A percentile compares a stretch with the other conserved stretches of the same genome.
phyloP scores from a whole-genome alignment of 331 rosid species.

The Telfairia occidentalis region DNA sequence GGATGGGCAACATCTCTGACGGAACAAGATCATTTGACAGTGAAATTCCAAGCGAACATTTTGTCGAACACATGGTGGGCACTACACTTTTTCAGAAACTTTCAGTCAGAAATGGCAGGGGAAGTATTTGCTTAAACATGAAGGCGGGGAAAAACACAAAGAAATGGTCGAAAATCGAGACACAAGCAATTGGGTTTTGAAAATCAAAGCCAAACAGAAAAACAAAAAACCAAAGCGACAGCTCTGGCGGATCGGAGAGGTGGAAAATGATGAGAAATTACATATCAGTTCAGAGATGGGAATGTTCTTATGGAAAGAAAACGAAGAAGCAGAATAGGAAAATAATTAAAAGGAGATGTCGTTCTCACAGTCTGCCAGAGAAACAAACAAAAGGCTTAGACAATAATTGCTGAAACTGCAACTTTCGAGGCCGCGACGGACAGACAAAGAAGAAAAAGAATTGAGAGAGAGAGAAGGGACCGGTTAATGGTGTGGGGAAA shows the following conservation, averaged over 20 bases:
- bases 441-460: background rate
- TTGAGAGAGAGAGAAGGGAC: background rate
- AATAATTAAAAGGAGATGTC: background rate
- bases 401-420: constrained; percentile 6
- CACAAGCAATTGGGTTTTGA: background rate
- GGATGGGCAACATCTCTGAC: background rate
- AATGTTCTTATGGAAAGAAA: background rate
- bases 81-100: background rate
- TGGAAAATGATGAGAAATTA: background rate
- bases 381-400: background rate
- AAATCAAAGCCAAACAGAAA: background rate
- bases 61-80: constrained; percentile 5
- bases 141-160: background rate
- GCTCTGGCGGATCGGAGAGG: background rate
- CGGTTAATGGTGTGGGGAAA: constrained; percentile 4
- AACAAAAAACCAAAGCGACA: background rate
- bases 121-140: background rate
- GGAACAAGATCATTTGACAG: background rate
- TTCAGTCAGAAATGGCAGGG: background rate
- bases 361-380: background rate
- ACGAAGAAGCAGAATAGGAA: background rate
- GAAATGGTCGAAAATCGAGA: background rate
- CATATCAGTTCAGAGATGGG: constrained; percentile 4
- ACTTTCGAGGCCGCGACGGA: background rate
- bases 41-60: background rate